Evolutionary conservation across 2,329 filamentous ascomycete species (phyloP).

Genomic region (Juglanconis oblonga): DNA sequence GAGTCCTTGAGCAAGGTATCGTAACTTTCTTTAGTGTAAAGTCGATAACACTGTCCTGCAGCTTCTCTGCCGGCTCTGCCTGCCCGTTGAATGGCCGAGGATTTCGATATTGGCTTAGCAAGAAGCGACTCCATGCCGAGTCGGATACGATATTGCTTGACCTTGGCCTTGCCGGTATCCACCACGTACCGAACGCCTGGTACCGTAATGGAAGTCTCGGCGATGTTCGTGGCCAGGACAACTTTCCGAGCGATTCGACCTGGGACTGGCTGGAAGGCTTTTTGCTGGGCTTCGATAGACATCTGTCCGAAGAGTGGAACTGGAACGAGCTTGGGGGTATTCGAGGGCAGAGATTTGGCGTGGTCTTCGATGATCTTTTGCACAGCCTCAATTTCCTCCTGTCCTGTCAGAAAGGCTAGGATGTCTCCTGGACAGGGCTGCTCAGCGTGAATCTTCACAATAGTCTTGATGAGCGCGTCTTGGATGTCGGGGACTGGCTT

Average conservation of each 20-base stretch:
- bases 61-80: conserved; percentile 93
- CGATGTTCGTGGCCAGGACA: conserved; percentile 92
- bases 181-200: conserved; percentile 89
- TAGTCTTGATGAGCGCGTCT: conserved; percentile 74
- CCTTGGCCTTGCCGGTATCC: conserved; percentile 89
- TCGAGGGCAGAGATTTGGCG: conserved; percentile 66
- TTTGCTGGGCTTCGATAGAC: conserved; percentile 80
- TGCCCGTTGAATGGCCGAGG: conserved; percentile 85
- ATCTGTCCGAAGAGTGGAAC: conserved; percentile 88
- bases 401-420: conserved; percentile 85
- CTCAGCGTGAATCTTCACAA: conserved; percentile 82
- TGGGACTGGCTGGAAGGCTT: conserved; percentile 75
- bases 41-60: conserved; percentile 80
- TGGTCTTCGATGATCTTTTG: conserved; percentile 81
- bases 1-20: conserved; percentile 62
- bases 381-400: conserved; percentile 84
- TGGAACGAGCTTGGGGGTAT: conserved; percentile 69
- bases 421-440: conserved; percentile 94
- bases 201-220: conserved; percentile 97
- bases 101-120: conserved; percentile 87
- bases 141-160: conserved; percentile 83
- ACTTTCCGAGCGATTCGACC: conserved; percentile 78
- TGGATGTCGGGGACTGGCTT: conserved; percentile 77
- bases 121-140: conserved; percentile 89
- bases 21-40: conserved; percentile 83